These are phyloP conservation scores for Daldinia grandis DNA, from an alignment of 495 filamentous ascomycete species.

Conservation along the genomic window DNA sequence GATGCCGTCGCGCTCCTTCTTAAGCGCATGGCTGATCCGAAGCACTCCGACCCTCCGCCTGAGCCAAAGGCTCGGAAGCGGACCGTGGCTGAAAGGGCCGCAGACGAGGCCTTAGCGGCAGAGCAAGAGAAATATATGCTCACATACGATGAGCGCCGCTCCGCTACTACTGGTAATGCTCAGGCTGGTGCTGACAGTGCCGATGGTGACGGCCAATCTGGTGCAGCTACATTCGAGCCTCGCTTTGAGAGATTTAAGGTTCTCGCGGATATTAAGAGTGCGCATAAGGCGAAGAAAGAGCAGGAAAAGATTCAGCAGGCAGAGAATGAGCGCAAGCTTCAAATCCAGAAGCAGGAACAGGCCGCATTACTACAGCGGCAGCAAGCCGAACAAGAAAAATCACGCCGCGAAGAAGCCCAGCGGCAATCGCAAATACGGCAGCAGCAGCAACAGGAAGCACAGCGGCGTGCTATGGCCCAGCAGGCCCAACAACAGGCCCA, in stretches of 20 bases:
- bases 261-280: constrained; percentile 81
- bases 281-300: constrained; percentile 76
- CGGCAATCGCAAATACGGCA: constrained; percentile 44
- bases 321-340: constrained; percentile 72
- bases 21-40: constrained; percentile 72
- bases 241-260: constrained; percentile 91
- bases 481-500: constrained; percentile 57
- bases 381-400: constrained; percentile 49
- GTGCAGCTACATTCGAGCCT: constrained; percentile 76
- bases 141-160: constrained; percentile 85
- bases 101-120: constrained; percentile 89
- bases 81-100: constrained; percentile 91
- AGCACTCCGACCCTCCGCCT: constrained; percentile 77
- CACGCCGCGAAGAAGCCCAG: constrained; percentile 49
- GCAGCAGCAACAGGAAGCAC: constrained; percentile 48
- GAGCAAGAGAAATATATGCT: constrained; percentile 93
- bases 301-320: constrained; percentile 65
- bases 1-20: constrained; percentile 72
- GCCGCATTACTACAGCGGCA: constrained; percentile 39
- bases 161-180: constrained; percentile 63
- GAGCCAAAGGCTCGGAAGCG: constrained; percentile 89
- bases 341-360: constrained; percentile 56
- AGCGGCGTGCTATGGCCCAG: constrained; percentile 42
- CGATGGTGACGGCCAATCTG: constrained; percentile 77
- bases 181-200: constrained; percentile 67